Conservation (phyloP, 345 rosid genomes). For the Bruguiera sexangula region DNA sequence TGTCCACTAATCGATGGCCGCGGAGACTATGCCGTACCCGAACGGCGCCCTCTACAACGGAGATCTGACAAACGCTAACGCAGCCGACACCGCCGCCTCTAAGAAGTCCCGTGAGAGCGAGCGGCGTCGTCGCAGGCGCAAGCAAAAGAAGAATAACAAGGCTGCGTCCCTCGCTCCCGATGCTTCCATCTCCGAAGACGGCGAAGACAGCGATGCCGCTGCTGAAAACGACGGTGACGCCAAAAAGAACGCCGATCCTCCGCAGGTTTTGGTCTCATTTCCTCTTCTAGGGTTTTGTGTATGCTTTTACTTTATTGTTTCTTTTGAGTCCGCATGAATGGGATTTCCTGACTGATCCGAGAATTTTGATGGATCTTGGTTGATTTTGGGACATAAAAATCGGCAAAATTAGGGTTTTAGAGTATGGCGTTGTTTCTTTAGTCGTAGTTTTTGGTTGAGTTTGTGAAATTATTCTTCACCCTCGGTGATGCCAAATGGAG, state of each 20-base stretch:
- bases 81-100: slow-evolving; percentile 30
- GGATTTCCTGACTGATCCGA: background rate
- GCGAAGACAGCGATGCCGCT: slow-evolving; percentile 33
- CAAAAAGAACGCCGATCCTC: slow-evolving; percentile 53
- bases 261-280: slow-evolving; percentile 31
- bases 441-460: too few species aligned
- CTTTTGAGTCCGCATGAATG: background rate
- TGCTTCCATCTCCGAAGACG: slow-evolving; percentile 17
- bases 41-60: slow-evolving; percentile 50
- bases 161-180: slow-evolving; percentile 21
- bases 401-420: background rate
- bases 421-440: background rate
- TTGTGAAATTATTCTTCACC: too few species aligned
- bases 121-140: slow-evolving; percentile 93
- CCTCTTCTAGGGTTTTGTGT: background rate
- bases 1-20: slow-evolving; percentile 38
- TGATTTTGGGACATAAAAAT: background rate
- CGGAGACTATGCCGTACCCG: slow-evolving; percentile 40
- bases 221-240: slow-evolving; percentile 33
- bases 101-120: slow-evolving; percentile 79
- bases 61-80: slow-evolving; percentile 36
- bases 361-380: slow-evolving; percentile 2
- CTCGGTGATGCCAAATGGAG: too few species aligned
- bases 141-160: slow-evolving; percentile 88
- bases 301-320: background rate